Evolutionary conservation across 306 rosid genomes (phyloP).

Genomic region (Vigna nakashimae): DNA sequence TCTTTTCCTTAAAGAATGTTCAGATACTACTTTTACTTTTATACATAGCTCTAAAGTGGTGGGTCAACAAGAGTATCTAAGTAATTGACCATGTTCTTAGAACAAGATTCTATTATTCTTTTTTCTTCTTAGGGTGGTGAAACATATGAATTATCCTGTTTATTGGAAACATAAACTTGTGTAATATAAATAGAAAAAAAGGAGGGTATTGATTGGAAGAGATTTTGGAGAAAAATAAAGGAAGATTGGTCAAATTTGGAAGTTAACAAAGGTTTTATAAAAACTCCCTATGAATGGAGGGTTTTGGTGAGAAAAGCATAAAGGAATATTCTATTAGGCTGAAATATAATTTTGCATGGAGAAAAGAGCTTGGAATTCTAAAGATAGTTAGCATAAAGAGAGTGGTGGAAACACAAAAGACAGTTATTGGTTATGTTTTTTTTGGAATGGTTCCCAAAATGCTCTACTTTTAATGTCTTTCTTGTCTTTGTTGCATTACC

Average conservation of each 20-base stretch:
- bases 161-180: constrained; percentile 28
- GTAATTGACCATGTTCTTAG: constrained; percentile 28
- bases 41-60: constrained; percentile 46
- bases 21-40: constrained; percentile 51
- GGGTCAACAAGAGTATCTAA: constrained; percentile 42
- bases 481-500: constrained; percentile 41
- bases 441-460: constrained; percentile 39
- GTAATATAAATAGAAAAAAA: constrained; percentile 12
- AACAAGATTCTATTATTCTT: constrained; percentile 48
- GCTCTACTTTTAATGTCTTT: constrained; percentile 64
- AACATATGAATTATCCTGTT: constrained; percentile 15
- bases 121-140: constrained; percentile 21
- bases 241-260: constrained; percentile 47
- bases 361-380: constrained; percentile 77
- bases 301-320: constrained; percentile 59
- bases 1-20: constrained; percentile 21
- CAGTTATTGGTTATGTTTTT: constrained; percentile 42
- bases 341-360: constrained; percentile 53
- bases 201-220: not conserved
- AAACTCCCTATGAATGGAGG: constrained; percentile 22
- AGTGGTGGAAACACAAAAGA: constrained; percentile 54
- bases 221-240: constrained; percentile 32
- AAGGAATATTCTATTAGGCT: constrained; percentile 65
- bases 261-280: constrained; percentile 34
- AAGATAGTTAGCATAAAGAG: constrained; percentile 60